Conservation (phyloP, 164 flowering plant species). For the Berberis thunbergii region DNA sequence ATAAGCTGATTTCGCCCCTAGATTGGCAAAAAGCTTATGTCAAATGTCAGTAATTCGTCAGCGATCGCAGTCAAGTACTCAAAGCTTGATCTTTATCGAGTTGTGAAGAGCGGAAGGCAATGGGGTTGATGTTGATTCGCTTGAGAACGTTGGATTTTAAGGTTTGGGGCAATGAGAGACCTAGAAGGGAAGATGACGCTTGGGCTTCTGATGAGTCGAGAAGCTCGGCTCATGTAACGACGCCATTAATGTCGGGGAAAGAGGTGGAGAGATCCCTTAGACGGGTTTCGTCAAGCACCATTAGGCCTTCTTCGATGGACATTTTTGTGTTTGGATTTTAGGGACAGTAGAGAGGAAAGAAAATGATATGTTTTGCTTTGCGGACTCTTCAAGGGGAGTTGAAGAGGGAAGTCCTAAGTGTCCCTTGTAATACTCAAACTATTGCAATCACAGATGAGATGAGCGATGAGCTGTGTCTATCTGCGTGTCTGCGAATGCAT, state of each 20-base stretch:
- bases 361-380: no score
- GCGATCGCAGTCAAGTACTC: constrained; percentile 49
- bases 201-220: constrained; percentile 42
- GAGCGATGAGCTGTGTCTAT: no score
- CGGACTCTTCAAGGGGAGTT: no score
- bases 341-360: no score
- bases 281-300: constrained; percentile 47
- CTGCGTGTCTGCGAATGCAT: no score
- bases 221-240: constrained; percentile 35
- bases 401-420: no score
- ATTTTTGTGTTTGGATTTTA: no score
- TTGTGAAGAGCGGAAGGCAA: constrained; percentile 15
- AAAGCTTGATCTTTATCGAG: constrained; percentile 28
- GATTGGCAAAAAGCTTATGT: no score
- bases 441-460: no score
- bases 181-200: constrained; percentile 33
- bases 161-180: constrained; percentile 44
- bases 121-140: constrained; percentile 25
- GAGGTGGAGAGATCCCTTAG: constrained; percentile 24
- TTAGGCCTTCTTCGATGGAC: constrained; percentile 4
- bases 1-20: no score
- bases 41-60: constrained; percentile 11
- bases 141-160: constrained; percentile 27
- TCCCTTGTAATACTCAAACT: no score
- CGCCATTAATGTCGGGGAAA: constrained; percentile 14